Conservation (phyloP, 1,284 basidiomycete genomes). For the Cutaneotrichosporon cutaneum region DNA sequence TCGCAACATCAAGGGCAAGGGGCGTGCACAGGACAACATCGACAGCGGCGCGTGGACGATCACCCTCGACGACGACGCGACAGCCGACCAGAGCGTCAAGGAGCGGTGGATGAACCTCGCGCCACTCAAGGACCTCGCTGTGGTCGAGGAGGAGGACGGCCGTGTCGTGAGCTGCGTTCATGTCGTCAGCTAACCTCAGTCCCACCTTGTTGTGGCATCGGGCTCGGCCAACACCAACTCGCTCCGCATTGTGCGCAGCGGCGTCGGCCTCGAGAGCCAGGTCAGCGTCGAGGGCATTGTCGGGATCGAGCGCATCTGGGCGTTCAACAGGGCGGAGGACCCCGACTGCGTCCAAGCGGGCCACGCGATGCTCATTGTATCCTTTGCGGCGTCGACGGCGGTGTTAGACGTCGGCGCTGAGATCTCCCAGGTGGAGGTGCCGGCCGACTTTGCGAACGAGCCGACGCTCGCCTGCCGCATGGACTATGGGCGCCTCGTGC, state of each 20-base stretch:
- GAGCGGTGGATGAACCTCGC: slow-evolving; percentile 76
- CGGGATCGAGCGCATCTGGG: slow-evolving; percentile 65
- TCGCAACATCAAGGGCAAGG: slow-evolving; percentile 35
- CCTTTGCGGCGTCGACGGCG: slow-evolving; percentile 27
- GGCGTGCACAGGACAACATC: slow-evolving; percentile 39
- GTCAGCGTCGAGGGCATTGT: slow-evolving; percentile 63
- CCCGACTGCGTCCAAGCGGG: background rate
- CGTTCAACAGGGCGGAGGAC: slow-evolving; percentile 32
- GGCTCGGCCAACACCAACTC: slow-evolving; percentile 79
- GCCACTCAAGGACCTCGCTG: slow-evolving; percentile 79
- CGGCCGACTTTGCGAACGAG: slow-evolving; percentile 44
- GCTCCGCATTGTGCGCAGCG: slow-evolving; percentile 76
- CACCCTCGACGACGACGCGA: slow-evolving; percentile 32
- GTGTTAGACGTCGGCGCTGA: slow-evolving; percentile 50
- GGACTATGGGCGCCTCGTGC: slow-evolving; percentile 56
- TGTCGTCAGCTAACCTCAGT: slow-evolving; percentile 52
- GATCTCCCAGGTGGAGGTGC: slow-evolving; percentile 46
- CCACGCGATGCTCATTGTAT: slow-evolving; percentile 27
- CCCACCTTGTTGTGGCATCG: slow-evolving; percentile 83
- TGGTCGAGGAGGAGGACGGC: slow-evolving; percentile 71
- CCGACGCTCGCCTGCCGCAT: slow-evolving; percentile 69
- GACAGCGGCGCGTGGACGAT: slow-evolving; percentile 52
- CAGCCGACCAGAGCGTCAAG: slow-evolving; percentile 58
- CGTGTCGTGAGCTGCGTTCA: slow-evolving; percentile 61
- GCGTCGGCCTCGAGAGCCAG: slow-evolving; percentile 74